A percentile compares a stretch with the other conserved stretches of the same genome.
Conservation (phyloP, 805 yeast species). For the Scheffersomyces ergatensis region DNA sequence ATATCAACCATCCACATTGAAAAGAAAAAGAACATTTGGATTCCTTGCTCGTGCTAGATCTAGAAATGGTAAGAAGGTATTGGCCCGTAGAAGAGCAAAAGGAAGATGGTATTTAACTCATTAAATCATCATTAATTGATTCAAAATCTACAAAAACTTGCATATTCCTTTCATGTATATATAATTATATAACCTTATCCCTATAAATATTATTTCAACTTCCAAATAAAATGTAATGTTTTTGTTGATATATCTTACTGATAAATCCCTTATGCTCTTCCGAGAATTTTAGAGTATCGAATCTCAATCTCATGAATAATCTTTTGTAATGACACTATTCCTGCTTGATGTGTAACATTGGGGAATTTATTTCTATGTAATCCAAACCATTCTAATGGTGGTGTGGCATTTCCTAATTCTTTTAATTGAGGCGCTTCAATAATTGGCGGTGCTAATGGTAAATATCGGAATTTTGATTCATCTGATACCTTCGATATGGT, state of each 20-base stretch:
- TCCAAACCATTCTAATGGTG: slow-evolving; percentile 98
- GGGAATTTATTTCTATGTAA: slow-evolving; percentile 85
- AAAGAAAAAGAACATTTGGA: slow-evolving; percentile 87
- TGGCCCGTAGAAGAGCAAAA: slow-evolving; percentile 76
- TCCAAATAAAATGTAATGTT: too few relatives aligned
- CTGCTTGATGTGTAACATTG: slow-evolving; percentile 76
- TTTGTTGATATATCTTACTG: too few relatives aligned
- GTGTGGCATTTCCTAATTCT: slow-evolving; percentile 95
- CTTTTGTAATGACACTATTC: slow-evolving; percentile 70
- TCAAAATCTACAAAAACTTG: too few relatives aligned
- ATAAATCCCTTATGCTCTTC: slow-evolving; percentile 38
- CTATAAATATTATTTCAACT: too few relatives aligned
- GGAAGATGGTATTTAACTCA: slow-evolving; percentile 94
- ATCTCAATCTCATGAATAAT: slow-evolving; percentile 66
- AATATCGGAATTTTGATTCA: slow-evolving; percentile 48
- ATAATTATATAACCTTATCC: too few relatives aligned
- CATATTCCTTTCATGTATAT: too few relatives aligned
- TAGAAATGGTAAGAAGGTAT: slow-evolving; percentile 71
- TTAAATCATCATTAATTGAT: slow-evolving; percentile 24
- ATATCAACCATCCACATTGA: slow-evolving; percentile 88
- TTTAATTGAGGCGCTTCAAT: slow-evolving; percentile 87
- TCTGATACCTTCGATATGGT: slow-evolving; percentile 36
- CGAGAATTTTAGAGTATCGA: slow-evolving; percentile 50
- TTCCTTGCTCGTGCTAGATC: slow-evolving; percentile 80
- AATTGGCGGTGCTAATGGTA: slow-evolving; percentile 69